phyloP scores from a whole-genome alignment of 2,329 filamentous ascomycete species.

The Trichoderma koningii region DNA sequence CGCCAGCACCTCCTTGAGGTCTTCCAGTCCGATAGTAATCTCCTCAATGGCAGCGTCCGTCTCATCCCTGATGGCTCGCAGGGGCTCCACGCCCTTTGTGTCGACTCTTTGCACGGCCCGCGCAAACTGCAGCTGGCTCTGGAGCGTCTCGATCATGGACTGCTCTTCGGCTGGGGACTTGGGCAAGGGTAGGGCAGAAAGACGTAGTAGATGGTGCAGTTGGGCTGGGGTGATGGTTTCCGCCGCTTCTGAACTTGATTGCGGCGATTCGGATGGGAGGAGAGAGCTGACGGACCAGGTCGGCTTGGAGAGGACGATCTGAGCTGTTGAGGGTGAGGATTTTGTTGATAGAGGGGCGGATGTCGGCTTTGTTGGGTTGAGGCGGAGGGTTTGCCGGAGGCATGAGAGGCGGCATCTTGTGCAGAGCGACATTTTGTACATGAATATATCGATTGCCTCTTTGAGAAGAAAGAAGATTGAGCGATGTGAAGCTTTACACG shows the following conservation, averaged over 20 bases:
- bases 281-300: conserved; percentile 84
- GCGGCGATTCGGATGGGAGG: conserved; percentile 44
- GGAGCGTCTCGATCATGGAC: conserved; percentile 71
- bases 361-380: conserved; percentile 21
- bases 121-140: conserved; percentile 89
- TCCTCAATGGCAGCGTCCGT: conserved; percentile 63
- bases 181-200: conserved; percentile 83
- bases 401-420: conserved; percentile 35
- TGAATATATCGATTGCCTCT: neutral
- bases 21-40: conserved; percentile 59
- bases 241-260: conserved; percentile 30
- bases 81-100: conserved; percentile 69
- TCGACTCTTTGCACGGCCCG: conserved; percentile 78
- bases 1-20: conserved; percentile 57
- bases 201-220: conserved; percentile 80
- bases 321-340: conserved; percentile 31
- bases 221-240: conserved; percentile 63
- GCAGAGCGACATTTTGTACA: conserved; percentile 38
- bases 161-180: conserved; percentile 62
- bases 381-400: conserved; percentile 32
- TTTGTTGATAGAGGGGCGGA: conserved; percentile 30
- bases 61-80: conserved; percentile 82
- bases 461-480: neutral
- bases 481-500: too few species aligned
- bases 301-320: conserved; percentile 65